Percentiles rank a stretch among this genome's conserved stretches.
Conservation (phyloP, 1,284 basidiomycete species). For the Rhodotorula sp. region DNA sequence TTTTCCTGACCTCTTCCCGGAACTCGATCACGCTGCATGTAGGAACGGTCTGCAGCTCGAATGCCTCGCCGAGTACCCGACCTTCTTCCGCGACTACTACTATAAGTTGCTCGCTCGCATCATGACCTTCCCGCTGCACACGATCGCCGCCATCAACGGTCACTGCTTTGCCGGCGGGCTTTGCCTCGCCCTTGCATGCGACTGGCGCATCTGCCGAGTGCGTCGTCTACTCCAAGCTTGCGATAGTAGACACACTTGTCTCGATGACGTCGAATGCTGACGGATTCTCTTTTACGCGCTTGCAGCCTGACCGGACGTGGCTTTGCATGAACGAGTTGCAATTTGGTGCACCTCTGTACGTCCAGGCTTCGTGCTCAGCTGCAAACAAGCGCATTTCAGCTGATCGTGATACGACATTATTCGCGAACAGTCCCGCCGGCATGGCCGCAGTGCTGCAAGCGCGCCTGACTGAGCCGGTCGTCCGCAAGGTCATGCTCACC, state of each 20-base stretch:
- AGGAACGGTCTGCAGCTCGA: slow-evolving; percentile 39
- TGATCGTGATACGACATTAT: not conserved
- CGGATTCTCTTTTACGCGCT: not conserved
- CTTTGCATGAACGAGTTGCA: slow-evolving; percentile 40
- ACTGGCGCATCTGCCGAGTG: slow-evolving; percentile 42
- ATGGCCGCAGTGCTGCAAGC: slow-evolving; percentile 28
- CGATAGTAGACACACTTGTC: not conserved
- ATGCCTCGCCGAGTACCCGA: slow-evolving; percentile 21
- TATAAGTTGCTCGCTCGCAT: slow-evolving; percentile 35
- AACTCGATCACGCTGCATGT: not conserved
- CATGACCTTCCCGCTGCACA: slow-evolving; percentile 44
- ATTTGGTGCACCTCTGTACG: slow-evolving; percentile 22
- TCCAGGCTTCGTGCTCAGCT: not conserved
- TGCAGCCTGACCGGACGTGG: slow-evolving; percentile 35
- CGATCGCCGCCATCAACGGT: slow-evolving; percentile 45
- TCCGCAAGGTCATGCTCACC: slow-evolving; percentile 29
- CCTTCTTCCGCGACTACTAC: slow-evolving; percentile 39
- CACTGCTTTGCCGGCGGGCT: slow-evolving; percentile 46
- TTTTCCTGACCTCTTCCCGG: too few relatives aligned
- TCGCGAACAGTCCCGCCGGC: slow-evolving; percentile 24
- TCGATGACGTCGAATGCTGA: too few relatives aligned
- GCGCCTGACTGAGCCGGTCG: slow-evolving; percentile 16
- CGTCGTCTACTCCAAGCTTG: not conserved
- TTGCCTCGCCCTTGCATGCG: slow-evolving; percentile 41
- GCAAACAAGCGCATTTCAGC: too few relatives aligned